Evolutionary conservation across 345 rosid genomes (phyloP), one percentile per base, ranked within the genome.

Genomic region (Gossypium herbaceum): DNA sequence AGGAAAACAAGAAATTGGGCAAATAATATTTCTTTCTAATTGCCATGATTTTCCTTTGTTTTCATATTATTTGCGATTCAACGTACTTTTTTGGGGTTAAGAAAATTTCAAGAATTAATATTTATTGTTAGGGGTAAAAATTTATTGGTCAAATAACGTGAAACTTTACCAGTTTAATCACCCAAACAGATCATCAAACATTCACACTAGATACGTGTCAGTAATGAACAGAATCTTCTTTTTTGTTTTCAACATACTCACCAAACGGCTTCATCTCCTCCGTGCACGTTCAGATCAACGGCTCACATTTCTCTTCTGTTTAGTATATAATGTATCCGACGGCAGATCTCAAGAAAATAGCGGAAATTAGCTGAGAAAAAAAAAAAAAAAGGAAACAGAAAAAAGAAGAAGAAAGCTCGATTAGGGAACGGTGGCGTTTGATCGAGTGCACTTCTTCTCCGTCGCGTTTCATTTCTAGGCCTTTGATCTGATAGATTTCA

Each of bases 401-500:
- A 61, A 29, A 29, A 17, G 20, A 61, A 65, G 62, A 66, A 47
- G 57, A 63, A 2, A 65, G 68, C 76, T 77, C 57, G 72, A 27
- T n/a, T 19, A 12, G 2, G 6, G 29, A 12, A 12, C 69, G 29
- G 76, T 45, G 81, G 73, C 58, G 73, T 80, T 79, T 76, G 44
- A 71, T 74, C 64, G 68, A 54, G 74, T 44, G 16, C 72, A 47
- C 77, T 45, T 70, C 72, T 80, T 68, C 59, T 17, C 54, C 20
- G 17, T 60, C 10, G 59, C 11, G 57, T 24, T 7, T 41, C 8
- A n/a, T 56, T 62, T 12, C 12, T 1, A 16, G 68, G 59, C 2
- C 73, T 64, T 24, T 66, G 77, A 82, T 84, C 85, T 67, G 78
- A 74, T 69, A 17, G 10, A 15, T 17, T 24, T 51, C 9, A 43